Conservation (phyloP, 2,329 filamentous ascomycete genomes). For the Clonostachys chloroleuca region DNA sequence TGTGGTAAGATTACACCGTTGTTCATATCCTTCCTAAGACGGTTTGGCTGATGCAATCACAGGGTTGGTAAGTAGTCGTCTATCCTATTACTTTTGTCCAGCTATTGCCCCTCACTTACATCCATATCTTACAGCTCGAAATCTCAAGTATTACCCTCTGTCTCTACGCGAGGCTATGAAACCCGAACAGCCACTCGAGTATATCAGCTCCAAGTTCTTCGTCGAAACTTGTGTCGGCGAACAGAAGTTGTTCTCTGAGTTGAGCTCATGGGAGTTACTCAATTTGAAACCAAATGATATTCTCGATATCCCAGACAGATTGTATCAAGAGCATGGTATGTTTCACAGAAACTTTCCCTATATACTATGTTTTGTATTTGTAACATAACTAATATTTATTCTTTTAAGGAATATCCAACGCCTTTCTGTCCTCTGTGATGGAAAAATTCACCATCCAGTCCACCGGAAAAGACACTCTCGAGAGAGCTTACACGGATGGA, state of each 20-base stretch:
- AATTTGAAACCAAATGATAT: conserved; percentile 32
- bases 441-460: conserved; percentile 27
- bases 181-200: conserved; percentile 21
- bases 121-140: conserved; percentile 23
- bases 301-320: conserved; percentile 30
- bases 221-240: conserved; percentile 22
- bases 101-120: too few relatives aligned
- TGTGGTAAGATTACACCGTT: conserved; percentile 13
- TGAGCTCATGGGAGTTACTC: conserved; percentile 36
- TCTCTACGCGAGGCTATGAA: conserved; percentile 26
- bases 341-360: too few relatives aligned
- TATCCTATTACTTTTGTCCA: too few relatives aligned
- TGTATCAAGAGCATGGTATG: conserved; percentile 24
- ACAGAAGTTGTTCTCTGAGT: conserved; percentile 26
- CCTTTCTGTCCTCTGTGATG: conserved; percentile 18
- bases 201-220: conserved; percentile 30
- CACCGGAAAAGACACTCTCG: conserved; percentile 27
- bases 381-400: too few relatives aligned
- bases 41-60: too few relatives aligned
- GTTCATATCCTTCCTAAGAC: too few relatives aligned
- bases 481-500: conserved; percentile 20
- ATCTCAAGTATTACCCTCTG: conserved; percentile 41
- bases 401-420: conserved; percentile 22
- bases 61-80: too few relatives aligned
- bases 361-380: too few relatives aligned